These are phyloP conservation scores for Entomortierella chlamydospora DNA, from an alignment of 192 early-diverging fungal species.

Conservation along the genomic window DNA sequence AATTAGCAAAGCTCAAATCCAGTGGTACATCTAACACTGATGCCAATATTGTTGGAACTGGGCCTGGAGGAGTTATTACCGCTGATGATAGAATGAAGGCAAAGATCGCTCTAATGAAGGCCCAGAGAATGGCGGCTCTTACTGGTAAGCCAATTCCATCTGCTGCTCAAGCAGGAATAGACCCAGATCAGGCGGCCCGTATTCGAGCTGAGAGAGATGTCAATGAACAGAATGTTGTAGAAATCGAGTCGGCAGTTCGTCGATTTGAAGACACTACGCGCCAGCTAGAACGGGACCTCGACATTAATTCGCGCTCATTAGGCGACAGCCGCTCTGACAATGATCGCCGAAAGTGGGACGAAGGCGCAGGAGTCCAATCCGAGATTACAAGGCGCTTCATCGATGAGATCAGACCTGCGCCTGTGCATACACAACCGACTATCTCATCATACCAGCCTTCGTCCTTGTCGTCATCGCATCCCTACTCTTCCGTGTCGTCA, in stretches of 20 bases:
- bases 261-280: conserved; percentile 55
- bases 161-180: conserved; percentile 38
- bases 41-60: conserved; percentile 59
- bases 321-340: conserved; percentile 43
- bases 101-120: conserved; percentile 63
- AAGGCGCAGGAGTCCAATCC: conserved; percentile 56
- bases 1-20: conserved; percentile 51
- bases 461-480: conserved; percentile 7
- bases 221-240: conserved; percentile 54
- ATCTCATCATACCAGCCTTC: conserved; percentile 12
- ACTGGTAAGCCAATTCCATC: conserved; percentile 57
- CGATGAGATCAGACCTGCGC: conserved; percentile 47
- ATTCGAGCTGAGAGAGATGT: conserved; percentile 56
- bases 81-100: conserved; percentile 65
- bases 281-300: conserved; percentile 52
- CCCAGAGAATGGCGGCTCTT: conserved; percentile 62
- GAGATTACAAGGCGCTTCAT: conserved; percentile 60
- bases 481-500: neutral
- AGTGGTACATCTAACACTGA: conserved; percentile 9
- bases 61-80: conserved; percentile 63
- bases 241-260: conserved; percentile 59
- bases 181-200: conserved; percentile 57
- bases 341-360: conserved; percentile 57
- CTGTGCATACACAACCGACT: neutral
- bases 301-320: conserved; percentile 19